Base-by-base conservation (phyloP, 2,329 filamentous ascomycete species). In the Epichloe gansuensis region DNA sequence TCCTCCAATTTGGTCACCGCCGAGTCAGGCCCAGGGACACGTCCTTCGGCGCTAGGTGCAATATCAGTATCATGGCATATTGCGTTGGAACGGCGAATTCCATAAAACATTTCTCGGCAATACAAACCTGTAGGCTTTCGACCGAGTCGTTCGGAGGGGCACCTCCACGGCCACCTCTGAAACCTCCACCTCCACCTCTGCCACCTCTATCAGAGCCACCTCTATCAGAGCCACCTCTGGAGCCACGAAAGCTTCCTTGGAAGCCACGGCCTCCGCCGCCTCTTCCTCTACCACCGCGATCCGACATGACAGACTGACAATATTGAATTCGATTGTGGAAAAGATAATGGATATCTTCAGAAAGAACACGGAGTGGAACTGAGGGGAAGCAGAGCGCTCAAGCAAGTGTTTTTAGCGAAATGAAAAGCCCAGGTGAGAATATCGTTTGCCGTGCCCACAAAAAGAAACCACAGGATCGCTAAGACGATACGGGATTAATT, bases 1-100 rank as follows among this genome's bases (percentile, higher is more conserved):
- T 76, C 57, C 53, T 77, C 74, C 0, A 76, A 64, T 21, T 66
- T 49, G 1, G 60, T 59, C 34, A 70, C 56, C 11, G 54, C 35
- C 17, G 55, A 23, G 40, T 70, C 65, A 1, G 59, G 60, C 3
- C 52, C 36, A 4, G 57, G 60, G 44, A 54, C 51, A 40, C 36
- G 36, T 40, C 54, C 56, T 7, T 58, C 56, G 3, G 64, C 54
- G 11, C 67, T 67, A 41, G 7, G 5, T 35, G 39, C 27, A 12
- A 12, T 21, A 39, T 36, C 5, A 44, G 41, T 21, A 42, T 21
- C 38, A 35, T 31, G 34, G 39, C 17, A 21, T 21, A 5, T 21
- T n/a, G 15, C 13, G 8, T 13, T 5, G 12, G 13, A 39, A 39
- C 13, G 8, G 36, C 36, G 23, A 25, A 4, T 25, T 25, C 23